Conservation (phyloP, 2,329 filamentous ascomycete genomes). For the Diplocarpon rosae region DNA sequence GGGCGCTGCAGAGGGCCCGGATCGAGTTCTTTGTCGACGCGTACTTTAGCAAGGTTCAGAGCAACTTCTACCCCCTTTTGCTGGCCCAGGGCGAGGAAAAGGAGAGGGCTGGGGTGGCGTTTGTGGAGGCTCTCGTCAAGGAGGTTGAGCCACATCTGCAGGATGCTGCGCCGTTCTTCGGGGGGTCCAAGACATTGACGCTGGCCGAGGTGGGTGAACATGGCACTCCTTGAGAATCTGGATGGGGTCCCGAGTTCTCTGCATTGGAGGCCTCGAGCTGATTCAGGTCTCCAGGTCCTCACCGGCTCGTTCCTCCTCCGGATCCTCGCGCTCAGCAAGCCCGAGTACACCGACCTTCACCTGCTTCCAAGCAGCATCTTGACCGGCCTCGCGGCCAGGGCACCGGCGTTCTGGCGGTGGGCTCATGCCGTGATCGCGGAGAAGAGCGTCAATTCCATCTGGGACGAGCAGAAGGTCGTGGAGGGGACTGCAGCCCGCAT, state of each 20-base stretch:
- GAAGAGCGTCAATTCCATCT: constrained; percentile 56
- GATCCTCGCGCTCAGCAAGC: constrained; percentile 36
- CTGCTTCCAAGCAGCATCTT: constrained; percentile 40
- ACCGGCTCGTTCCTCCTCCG: constrained; percentile 58
- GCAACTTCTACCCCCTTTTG: constrained; percentile 36
- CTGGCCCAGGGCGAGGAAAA: constrained; percentile 33
- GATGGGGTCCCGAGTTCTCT: no score
- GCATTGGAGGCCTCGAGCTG: no score
- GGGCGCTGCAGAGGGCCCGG: constrained; percentile 51
- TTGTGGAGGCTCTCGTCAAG: constrained; percentile 48
- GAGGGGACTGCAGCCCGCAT: constrained; percentile 33
- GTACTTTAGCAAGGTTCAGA: constrained; percentile 50
- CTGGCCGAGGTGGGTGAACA: constrained; percentile 53
- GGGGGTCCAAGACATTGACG: constrained; percentile 52
- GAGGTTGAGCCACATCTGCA: constrained; percentile 63
- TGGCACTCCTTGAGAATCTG: no score
- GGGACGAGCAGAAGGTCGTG: constrained; percentile 39
- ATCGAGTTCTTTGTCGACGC: constrained; percentile 65
- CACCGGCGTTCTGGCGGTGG: constrained; percentile 63
- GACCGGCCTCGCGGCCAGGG: constrained; percentile 36
- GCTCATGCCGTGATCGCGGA: constrained; percentile 46
- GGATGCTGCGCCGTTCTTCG: constrained; percentile 49
- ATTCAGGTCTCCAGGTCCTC: constrained; percentile 35
- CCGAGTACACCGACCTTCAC: constrained; percentile 42
- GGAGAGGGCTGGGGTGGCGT: constrained; percentile 39